Base-by-base conservation (phyloP, 306 rosid species). In the Medicago lupulina region DNA sequence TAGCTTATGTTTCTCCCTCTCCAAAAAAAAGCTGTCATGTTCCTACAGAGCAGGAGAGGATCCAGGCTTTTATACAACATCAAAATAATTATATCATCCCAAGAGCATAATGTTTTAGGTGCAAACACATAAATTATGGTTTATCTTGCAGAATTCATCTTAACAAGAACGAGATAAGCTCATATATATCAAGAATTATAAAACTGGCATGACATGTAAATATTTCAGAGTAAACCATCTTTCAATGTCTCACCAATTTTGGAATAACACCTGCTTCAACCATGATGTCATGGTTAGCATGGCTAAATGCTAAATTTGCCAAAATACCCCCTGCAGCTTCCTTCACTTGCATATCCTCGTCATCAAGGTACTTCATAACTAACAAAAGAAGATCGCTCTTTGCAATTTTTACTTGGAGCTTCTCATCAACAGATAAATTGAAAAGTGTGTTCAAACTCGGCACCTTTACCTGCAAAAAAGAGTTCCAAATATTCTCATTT, bases 221-320 rank as follows among this genome's bases (percentile, higher is more conserved):
- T 21, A 63, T 14, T 28, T 65, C 19, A 43, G 31, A 71, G 40
- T 34, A 75, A 78, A 78, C 44, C 51, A 70, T 34, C 59, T 57
- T 65, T n/a, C 16, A 66, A 18, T 61, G 82, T 72, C 93, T 76
- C 85, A 91, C 98, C 96, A 93, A 47, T 82, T 91, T 86, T 11
- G 94, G 91, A 69, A 93, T 86, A 83, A 87, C 89, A 80, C 96
- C 97, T 57, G 85, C 85, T 88, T 93, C 98, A 61, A 93, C 96
- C 88, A 93, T 83, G 53, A 84, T 76, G 74, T 63, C 75, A 67
- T 88, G 97, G 86, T 79, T 94, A 75, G 53, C 83, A 34, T 70
- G 87, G 55, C 81, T 85, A 81, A 91, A 62, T 71, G 97, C 89
- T 77, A 94, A 83, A 85, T 91, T 94, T 61, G 93, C 96, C 79